phyloP scores from a whole-genome alignment of 2,329 filamentous ascomycete genomes.

The Fusarium tricinctum region DNA sequence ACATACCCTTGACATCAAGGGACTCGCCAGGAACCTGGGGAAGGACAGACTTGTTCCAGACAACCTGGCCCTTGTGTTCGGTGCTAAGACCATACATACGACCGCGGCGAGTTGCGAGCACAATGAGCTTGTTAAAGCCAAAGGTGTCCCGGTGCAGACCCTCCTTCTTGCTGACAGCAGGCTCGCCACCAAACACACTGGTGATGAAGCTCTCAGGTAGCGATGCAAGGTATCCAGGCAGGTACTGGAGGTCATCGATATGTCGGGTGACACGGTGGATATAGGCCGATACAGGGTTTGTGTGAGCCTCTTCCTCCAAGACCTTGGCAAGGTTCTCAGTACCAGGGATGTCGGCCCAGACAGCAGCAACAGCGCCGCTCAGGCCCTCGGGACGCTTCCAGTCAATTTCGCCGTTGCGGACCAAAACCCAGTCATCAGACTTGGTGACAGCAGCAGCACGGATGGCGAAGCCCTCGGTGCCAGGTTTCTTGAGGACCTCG shows the following conservation, averaged over 20 bases:
- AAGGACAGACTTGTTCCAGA: slow-evolving; percentile 80
- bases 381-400: slow-evolving; percentile 90
- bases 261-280: slow-evolving; percentile 89
- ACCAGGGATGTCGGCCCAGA: slow-evolving; percentile 82
- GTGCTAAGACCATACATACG: slow-evolving; percentile 85
- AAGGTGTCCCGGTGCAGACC: slow-evolving; percentile 79
- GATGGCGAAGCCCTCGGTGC: slow-evolving; percentile 77
- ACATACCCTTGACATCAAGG: slow-evolving; percentile 78
- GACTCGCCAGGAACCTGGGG: slow-evolving; percentile 67
- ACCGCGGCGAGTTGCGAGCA: slow-evolving; percentile 84
- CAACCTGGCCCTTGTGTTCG: slow-evolving; percentile 77
- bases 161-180: slow-evolving; percentile 57
- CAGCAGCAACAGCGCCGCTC: slow-evolving; percentile 82
- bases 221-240: slow-evolving; percentile 79
- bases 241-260: slow-evolving; percentile 78
- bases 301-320: slow-evolving; percentile 87
- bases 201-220: slow-evolving; percentile 78
- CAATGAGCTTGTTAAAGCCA: slow-evolving; percentile 87
- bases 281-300: slow-evolving; percentile 85
- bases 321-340: slow-evolving; percentile 82
- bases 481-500: slow-evolving; percentile 82
- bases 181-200: slow-evolving; percentile 72
- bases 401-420: slow-evolving; percentile 83
- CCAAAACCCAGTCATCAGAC: slow-evolving; percentile 82
- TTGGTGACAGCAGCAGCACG: slow-evolving; percentile 79